These are phyloP conservation scores for Noccaea bulbosa DNA, from an alignment of 345 rosid species.

Conservation along the genomic window DNA sequence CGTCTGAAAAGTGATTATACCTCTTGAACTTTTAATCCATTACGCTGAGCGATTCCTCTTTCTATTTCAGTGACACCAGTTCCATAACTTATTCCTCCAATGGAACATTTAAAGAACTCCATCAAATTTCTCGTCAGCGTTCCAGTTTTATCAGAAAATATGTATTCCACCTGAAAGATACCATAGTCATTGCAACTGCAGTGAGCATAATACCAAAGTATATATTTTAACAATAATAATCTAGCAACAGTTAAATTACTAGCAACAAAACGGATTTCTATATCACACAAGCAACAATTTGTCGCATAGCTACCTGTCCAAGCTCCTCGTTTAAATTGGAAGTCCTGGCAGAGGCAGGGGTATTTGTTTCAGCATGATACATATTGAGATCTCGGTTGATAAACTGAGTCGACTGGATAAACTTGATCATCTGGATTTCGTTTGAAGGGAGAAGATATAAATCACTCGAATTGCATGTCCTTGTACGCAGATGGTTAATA, in stretches of 20 bases:
- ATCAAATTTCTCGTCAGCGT: conserved; percentile 96
- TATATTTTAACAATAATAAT: background rate
- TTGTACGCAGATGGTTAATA: conserved; percentile 22
- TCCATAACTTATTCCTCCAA: conserved; percentile 95
- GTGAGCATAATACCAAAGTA: conserved; percentile 21
- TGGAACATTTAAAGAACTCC: conserved; percentile 99
- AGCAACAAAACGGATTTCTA: conserved; percentile 13
- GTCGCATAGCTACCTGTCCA: conserved; percentile 73
- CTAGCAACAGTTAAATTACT: conserved; percentile 1
- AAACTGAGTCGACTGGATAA: conserved; percentile 93
- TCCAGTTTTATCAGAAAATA: conserved; percentile 99
- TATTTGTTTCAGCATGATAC: conserved; percentile 89
- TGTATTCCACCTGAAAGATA: conserved; percentile 84
- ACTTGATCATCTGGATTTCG: conserved; percentile 84
- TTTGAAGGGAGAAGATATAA: conserved; percentile 34
- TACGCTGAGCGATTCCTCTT: conserved; percentile 71
- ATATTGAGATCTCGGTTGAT: conserved; percentile 92
- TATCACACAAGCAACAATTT: conserved; percentile 24
- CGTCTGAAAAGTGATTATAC: conserved; percentile 45
- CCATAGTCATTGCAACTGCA: conserved; percentile 16
- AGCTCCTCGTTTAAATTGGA: conserved; percentile 99
- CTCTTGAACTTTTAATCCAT: conserved; percentile 76
- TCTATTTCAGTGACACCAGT: conserved; percentile 94
- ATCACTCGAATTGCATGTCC: conserved; percentile 23
- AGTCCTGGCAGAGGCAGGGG: conserved; percentile 95